Conservation (phyloP, 164 flowering plant species). For the Vitis amurensis region DNA sequence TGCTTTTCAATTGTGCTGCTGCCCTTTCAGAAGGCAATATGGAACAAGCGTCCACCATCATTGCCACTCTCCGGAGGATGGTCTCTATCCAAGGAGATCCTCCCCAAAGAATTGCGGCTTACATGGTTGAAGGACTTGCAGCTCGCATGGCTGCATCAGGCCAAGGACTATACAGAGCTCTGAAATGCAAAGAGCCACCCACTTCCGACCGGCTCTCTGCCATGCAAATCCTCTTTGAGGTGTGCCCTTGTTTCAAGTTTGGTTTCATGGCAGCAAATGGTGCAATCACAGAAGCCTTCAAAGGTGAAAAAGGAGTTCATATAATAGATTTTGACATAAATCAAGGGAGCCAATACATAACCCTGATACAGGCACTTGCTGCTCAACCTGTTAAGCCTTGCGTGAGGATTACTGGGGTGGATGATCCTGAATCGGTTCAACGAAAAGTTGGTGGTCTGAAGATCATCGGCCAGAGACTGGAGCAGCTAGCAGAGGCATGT, state of each 20-base stretch:
- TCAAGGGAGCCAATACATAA: constrained; percentile 92
- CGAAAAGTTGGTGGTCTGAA: constrained; percentile 77
- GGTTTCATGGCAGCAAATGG: constrained; percentile 96
- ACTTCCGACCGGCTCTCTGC: constrained; percentile 87
- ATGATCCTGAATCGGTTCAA: constrained; percentile 94
- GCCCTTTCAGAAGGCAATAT: constrained; percentile 65
- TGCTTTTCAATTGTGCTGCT: constrained; percentile 77
- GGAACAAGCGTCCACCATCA: constrained; percentile 53
- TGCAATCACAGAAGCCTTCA: constrained; percentile 72
- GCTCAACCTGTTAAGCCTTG: constrained; percentile 40
- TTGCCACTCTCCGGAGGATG: constrained; percentile 61
- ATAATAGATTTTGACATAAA: constrained; percentile 91
- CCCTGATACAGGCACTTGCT: constrained; percentile 73
- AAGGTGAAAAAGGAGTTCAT: constrained; percentile 69
- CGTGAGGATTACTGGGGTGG: constrained; percentile 87
- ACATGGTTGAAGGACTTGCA: constrained; percentile 97
- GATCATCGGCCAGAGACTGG: constrained; percentile 72
- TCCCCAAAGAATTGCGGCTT: constrained; percentile 83
- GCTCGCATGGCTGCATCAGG: constrained; percentile 92
- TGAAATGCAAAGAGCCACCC: constrained; percentile 93
- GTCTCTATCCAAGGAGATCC: constrained; percentile 98
- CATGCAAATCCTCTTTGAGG: constrained; percentile 95
- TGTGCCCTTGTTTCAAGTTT: constrained; percentile 93
- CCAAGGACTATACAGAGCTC: constrained; percentile 67
- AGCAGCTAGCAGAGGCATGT: constrained; percentile 60